phyloP scores from a whole-genome alignment of 495 filamentous ascomycete genomes.

The Wilcoxina mikolae region DNA sequence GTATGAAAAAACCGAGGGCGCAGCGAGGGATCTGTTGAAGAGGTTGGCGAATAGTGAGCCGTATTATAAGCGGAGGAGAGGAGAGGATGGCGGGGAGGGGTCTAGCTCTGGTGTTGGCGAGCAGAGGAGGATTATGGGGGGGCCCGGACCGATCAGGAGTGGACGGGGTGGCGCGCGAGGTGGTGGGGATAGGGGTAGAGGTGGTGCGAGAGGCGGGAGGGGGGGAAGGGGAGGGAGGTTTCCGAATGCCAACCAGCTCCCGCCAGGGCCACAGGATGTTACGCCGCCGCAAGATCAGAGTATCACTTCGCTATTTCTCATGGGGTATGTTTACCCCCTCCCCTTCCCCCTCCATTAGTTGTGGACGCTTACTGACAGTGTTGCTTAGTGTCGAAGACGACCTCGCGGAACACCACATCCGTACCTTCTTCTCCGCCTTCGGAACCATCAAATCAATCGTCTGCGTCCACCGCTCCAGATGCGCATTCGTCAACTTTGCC shows the following conservation, averaged over 20 bases:
- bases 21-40: conserved; percentile 74
- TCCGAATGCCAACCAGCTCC: conserved; percentile 55
- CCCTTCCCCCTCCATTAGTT: not conserved
- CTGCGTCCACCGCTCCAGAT: conserved; percentile 92
- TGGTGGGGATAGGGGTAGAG: conserved; percentile 37
- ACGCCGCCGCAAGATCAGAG: conserved; percentile 65
- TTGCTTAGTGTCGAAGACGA: conserved; percentile 63
- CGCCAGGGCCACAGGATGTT: conserved; percentile 68
- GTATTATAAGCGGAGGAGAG: conserved; percentile 66
- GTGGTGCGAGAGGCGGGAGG: conserved; percentile 29
- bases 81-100: conserved; percentile 34
- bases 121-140: conserved; percentile 27
- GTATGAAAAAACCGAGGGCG: conserved; percentile 95
- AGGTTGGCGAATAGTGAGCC: conserved; percentile 81
- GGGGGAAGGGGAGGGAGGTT: conserved; percentile 44
- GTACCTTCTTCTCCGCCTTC: conserved; percentile 76
- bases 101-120: conserved; percentile 37
- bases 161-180: conserved; percentile 39
- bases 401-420: conserved; percentile 76
- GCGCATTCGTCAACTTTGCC: conserved; percentile 87
- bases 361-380: not conserved
- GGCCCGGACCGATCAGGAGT: conserved; percentile 56
- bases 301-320: conserved; percentile 83
- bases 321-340: conserved; percentile 37
- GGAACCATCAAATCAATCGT: conserved; percentile 78